phyloP scores from a whole-genome alignment of 306 rosid genomes.

The Bauhinia variegata region DNA sequence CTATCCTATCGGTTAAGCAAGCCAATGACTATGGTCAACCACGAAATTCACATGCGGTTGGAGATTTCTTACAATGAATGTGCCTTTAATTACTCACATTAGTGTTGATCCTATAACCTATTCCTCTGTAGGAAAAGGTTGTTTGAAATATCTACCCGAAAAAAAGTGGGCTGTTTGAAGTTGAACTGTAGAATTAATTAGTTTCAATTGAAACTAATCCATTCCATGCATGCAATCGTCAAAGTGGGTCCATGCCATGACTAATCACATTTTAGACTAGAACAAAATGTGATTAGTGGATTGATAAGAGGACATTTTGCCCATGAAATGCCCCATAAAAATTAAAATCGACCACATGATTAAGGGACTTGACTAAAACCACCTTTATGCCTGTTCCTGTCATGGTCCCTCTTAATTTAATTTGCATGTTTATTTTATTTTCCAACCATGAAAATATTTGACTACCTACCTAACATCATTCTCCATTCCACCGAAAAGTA shows the following conservation, averaged over 20 bases:
- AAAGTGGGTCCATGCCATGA: constrained; percentile 36
- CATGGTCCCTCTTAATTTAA: too few species aligned
- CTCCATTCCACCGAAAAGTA: not conserved
- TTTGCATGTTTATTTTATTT: constrained; percentile 13
- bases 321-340: constrained; percentile 31
- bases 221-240: constrained; percentile 38
- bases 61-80: not conserved
- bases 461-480: not conserved
- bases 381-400: too few species aligned
- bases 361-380: constrained; percentile 1
- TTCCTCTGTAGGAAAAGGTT: too few species aligned
- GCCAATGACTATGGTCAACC: constrained; percentile 33
- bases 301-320: not conserved
- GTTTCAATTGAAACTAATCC: not conserved
- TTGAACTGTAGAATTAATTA: too few species aligned
- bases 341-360: not conserved
- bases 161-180: too few species aligned
- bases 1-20: constrained; percentile 40
- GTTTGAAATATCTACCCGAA: too few species aligned
- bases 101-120: too few species aligned
- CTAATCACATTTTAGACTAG: not conserved
- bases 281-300: not conserved
- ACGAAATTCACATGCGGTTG: constrained; percentile 31
- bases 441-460: not conserved
- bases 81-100: constrained; percentile 8